These are phyloP conservation scores for Lotmaria passim DNA, from an alignment of 208 protist species.

Conservation along the genomic window DNA sequence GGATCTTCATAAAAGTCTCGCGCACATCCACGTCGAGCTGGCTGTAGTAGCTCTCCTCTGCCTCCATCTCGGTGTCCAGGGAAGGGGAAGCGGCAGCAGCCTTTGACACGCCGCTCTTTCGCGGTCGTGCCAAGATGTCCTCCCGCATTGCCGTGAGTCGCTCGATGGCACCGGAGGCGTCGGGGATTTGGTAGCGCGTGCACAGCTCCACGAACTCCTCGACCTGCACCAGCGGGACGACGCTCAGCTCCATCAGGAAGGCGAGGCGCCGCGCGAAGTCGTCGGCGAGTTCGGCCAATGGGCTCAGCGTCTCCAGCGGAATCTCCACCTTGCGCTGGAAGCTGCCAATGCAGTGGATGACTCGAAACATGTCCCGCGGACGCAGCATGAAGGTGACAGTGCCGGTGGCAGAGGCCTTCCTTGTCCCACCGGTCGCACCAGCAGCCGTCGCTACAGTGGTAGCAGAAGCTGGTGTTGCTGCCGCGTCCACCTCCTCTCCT, in stretches of 20 bases:
- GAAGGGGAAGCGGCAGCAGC: background rate
- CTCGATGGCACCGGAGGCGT: slow-evolving; percentile 43
- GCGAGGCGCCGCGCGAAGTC: slow-evolving; percentile 54
- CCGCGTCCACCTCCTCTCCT: background rate
- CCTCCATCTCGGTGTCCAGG: background rate
- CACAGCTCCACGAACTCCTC: slow-evolving; percentile 55
- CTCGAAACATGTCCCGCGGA: slow-evolving; percentile 64
- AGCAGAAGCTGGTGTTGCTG: no score
- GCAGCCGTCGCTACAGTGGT: no score
- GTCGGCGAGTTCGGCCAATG: slow-evolving; percentile 58
- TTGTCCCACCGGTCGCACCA: no score
- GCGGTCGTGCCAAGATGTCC: slow-evolving; percentile 10
- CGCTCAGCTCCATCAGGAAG: slow-evolving; percentile 47
- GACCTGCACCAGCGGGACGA: slow-evolving; percentile 56
- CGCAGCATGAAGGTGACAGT: slow-evolving; percentile 36
- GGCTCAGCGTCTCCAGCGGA: slow-evolving; percentile 55
- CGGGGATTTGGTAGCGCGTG: slow-evolving; percentile 58
- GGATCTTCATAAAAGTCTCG: slow-evolving; percentile 60
- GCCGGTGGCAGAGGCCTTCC: background rate
- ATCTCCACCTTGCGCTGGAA: slow-evolving; percentile 58
- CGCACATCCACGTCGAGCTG: slow-evolving; percentile 78
- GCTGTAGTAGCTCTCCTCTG: slow-evolving; percentile 57
- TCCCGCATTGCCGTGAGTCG: slow-evolving; percentile 30
- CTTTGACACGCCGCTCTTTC: background rate
- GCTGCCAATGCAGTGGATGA: slow-evolving; percentile 38